A percentile compares a stretch with the other conserved stretches of the same genome.
Evolutionary conservation across 805 yeast genomes (phyloP).

Genomic region (Blastobotrys attinorum): DNA sequence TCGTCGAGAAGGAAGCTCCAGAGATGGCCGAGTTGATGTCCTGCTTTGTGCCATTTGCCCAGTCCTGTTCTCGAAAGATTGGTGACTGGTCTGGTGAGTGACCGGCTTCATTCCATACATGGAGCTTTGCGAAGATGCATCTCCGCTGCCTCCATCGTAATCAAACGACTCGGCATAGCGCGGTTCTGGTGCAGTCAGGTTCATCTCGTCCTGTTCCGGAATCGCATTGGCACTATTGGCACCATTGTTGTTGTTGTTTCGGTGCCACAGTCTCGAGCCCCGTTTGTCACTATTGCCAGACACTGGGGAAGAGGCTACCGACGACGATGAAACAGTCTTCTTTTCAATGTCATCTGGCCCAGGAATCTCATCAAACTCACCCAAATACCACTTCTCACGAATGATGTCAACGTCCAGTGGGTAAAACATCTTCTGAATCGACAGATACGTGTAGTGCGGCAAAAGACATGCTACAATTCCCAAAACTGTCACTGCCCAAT

Average conservation of each 20-base stretch:
- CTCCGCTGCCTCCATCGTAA: conserved; percentile 2
- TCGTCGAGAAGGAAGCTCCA: too few species aligned
- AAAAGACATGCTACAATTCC: conserved; percentile 47
- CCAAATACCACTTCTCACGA: conserved; percentile 43
- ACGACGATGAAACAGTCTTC: too few species aligned
- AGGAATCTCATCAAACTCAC: conserved; percentile 15
- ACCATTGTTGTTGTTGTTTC: neutral
- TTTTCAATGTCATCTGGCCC: neutral
- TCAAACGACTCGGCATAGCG: neutral
- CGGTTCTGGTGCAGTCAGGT: neutral
- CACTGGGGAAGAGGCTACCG: too few species aligned
- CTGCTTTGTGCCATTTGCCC: too few species aligned
- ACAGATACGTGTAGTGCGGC: conserved; percentile 53
- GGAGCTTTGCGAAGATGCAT: too few species aligned
- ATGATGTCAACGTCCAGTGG: conserved; percentile 68
- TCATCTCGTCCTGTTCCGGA: neutral
- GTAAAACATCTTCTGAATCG: conserved; percentile 41
- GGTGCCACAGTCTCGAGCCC: too few species aligned
- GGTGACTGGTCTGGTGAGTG: too few species aligned
- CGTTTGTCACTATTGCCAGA: too few species aligned
- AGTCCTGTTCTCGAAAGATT: too few species aligned
- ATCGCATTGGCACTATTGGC: neutral
- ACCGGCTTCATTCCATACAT: conserved; percentile 2
- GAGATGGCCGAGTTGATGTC: too few species aligned
- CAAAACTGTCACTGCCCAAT: conserved; percentile 58